These are phyloP conservation scores for Plasmodium vivax DNA, from an alignment of 169 alveolate species.

Conservation along the genomic window DNA sequence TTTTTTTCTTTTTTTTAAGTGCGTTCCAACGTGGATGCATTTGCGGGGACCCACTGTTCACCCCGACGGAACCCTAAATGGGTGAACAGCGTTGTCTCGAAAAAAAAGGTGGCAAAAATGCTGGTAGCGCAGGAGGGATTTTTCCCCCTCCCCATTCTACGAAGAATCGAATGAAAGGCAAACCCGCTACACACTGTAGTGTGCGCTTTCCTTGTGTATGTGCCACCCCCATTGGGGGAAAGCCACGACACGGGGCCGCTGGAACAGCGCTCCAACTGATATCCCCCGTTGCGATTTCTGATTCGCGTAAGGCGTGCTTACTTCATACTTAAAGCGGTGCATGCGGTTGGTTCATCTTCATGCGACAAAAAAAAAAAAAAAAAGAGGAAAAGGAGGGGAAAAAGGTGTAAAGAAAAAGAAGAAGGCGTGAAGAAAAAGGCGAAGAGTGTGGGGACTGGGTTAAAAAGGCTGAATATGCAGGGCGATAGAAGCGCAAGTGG, in stretches of 20 bases:
- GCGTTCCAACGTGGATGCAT: neutral
- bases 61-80: neutral
- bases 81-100: neutral
- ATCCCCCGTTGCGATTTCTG: neutral
- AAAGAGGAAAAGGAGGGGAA: neutral
- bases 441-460: neutral
- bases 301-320: neutral
- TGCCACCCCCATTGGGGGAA: neutral
- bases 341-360: neutral
- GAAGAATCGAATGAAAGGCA: neutral
- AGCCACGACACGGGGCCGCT: neutral
- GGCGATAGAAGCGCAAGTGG: neutral
- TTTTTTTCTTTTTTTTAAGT: too few species aligned
- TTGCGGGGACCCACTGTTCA: neutral
- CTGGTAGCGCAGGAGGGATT: neutral
- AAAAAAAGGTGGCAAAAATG: neutral
- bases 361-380: neutral
- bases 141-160: neutral
- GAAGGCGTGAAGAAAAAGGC: neutral
- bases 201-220: neutral
- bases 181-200: neutral
- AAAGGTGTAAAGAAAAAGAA: neutral
- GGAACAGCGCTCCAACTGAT: neutral
- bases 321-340: slow-evolving; percentile 15
- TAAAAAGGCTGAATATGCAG: neutral